phyloP scores from a whole-genome alignment of 2,329 filamentous ascomycete species.

The Fusarium sp. region DNA sequence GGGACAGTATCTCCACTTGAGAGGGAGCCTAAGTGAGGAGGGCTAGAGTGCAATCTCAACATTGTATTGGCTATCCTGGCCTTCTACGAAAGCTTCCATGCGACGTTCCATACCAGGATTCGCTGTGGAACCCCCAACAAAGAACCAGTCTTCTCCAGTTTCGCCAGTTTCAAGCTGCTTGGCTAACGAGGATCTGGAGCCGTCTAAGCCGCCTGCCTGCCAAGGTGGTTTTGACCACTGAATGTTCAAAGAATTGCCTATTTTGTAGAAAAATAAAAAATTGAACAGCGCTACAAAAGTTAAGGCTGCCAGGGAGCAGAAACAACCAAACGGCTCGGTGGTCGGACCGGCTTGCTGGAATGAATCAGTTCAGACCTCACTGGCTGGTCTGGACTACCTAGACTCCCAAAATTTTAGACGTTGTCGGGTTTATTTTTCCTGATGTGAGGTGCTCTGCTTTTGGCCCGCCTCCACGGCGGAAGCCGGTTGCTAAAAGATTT shows the following conservation, averaged over 20 bases:
- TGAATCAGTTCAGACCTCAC: slow-evolving; percentile 25
- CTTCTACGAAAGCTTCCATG: slow-evolving; percentile 49
- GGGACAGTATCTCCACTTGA: slow-evolving; percentile 37
- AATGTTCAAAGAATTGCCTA: slow-evolving; percentile 14
- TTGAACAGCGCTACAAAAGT: slow-evolving; percentile 25
- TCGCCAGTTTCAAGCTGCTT: slow-evolving; percentile 28
- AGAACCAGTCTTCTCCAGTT: neutral
- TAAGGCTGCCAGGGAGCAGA: slow-evolving; percentile 25
- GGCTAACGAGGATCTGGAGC: slow-evolving; percentile 34
- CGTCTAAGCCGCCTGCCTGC: slow-evolving; percentile 29
- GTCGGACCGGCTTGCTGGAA: slow-evolving; percentile 36
- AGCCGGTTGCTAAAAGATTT: slow-evolving; percentile 9
- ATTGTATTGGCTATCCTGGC: slow-evolving; percentile 16
- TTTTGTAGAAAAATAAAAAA: slow-evolving; percentile 18
- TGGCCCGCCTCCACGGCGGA: slow-evolving; percentile 12
- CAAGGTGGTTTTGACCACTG: neutral
- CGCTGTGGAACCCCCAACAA: slow-evolving; percentile 39
- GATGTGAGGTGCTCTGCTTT: too few relatives aligned
- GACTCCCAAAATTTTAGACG: neutral
- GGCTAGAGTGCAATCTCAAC: slow-evolving; percentile 19
- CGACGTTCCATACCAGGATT: slow-evolving; percentile 41
- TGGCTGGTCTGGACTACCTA: slow-evolving; percentile 20
- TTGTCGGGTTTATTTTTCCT: slow-evolving; percentile 23
- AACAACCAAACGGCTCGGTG: slow-evolving; percentile 35
- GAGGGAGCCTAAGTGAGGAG: slow-evolving; percentile 28